Base-by-base conservation (phyloP, 176 grass and related monocot genomes). In the Zea luxurians region DNA sequence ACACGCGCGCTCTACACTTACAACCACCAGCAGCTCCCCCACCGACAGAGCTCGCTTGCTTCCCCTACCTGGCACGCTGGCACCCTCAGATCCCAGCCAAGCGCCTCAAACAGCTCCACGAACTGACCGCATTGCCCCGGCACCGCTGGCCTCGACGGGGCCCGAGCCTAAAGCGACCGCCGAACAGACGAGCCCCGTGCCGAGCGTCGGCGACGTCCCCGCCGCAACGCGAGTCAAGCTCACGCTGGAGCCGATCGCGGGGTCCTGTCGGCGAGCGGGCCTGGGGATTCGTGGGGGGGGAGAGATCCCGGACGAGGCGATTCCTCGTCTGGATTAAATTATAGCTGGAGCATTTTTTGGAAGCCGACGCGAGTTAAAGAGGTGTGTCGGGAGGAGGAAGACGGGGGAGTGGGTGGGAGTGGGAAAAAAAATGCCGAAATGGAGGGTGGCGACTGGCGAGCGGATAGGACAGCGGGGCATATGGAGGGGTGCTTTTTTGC, bases 261-360 rank as follows among this genome's bases (percentile, higher is more conserved):
- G 70, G 13, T 8, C 2, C 46, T 16, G 60, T n/a, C 35, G 71
- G 37, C 10, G 20, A 43, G 60, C 13, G 0, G 37, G 8, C 38
- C 54, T 42, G 4, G 40, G 10, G 71, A 75, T 61, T 43, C 57
- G 68, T 10, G 45, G 67, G 45, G 45, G 67, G 45, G 58, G 48
- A 53, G 76, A 79, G 76, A 79, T 79, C 76, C 63, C 48, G 50
- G 76, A n/a, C 18, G 44, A 12, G 61, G 76, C 52, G 40, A 43
- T 47, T 79, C 41, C 37, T 85, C 47, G 58, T 5, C 71, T 60
- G 67, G 67, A 49, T 49, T 70, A 70, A 73, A 66, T 66, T 79
- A 73, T 79, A 73, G 65, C 41, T 7, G 48, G 58, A 69, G 68
- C 47, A 59, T 84, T 71, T 84, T 42, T 85, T 34, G 78, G 78